Conservation (phyloP, 2,329 filamentous ascomycete species). For the Verticillium nonalfalfae region DNA sequence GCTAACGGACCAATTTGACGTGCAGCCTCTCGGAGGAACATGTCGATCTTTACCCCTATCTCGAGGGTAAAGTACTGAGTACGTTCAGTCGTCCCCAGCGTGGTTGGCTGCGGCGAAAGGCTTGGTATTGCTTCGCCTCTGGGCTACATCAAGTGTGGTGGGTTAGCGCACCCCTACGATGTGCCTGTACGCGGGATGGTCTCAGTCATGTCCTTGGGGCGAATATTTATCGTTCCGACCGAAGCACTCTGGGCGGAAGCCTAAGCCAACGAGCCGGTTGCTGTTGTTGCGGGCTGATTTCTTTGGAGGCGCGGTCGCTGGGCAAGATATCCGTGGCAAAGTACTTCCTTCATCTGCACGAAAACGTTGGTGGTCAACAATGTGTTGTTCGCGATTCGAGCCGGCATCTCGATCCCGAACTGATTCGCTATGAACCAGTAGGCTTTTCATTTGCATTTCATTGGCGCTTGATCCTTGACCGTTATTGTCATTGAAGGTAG, state of each 20-base stretch:
- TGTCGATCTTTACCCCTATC: not conserved
- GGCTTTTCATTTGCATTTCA: too few relatives aligned
- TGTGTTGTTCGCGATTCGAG: too few relatives aligned
- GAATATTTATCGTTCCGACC: not conserved
- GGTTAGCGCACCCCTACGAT: conserved; percentile 4
- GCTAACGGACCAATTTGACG: not conserved
- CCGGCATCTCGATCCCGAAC: too few relatives aligned
- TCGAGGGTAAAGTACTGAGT: not conserved
- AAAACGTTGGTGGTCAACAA: too few relatives aligned
- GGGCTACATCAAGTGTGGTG: not conserved
- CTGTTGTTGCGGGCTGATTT: too few relatives aligned
- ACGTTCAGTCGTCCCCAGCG: not conserved
- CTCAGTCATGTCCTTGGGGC: not conserved
- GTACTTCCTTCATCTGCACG: too few relatives aligned
- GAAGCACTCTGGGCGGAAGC: too few relatives aligned
- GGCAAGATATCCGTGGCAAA: not conserved
- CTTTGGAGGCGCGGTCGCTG: not conserved
- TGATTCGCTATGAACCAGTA: too few relatives aligned
- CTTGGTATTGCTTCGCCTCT: not conserved
- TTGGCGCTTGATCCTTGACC: too few relatives aligned
- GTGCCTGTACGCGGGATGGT: too few relatives aligned
- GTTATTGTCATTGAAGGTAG: too few relatives aligned
- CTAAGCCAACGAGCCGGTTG: too few relatives aligned
- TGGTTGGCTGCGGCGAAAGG: not conserved
- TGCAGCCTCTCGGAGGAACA: not conserved